Percentiles rank a stretch among this genome's conserved stretches.
phyloP scores from a whole-genome alignment of 345 rosid species.

The Camelina laxa region DNA sequence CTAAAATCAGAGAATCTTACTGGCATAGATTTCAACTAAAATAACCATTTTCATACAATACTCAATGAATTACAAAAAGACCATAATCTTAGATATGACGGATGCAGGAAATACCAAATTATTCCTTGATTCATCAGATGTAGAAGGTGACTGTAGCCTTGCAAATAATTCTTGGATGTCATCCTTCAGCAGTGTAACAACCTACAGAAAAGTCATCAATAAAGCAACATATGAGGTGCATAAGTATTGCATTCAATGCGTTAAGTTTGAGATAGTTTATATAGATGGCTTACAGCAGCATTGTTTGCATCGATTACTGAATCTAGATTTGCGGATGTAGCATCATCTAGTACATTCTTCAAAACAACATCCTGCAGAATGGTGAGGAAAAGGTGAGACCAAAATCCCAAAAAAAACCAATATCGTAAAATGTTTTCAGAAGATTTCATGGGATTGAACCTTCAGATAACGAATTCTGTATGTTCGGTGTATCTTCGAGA shows the following conservation, averaged over 20 bases:
- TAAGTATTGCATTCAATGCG: slow-evolving; percentile 17
- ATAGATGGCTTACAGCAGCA: slow-evolving; percentile 65
- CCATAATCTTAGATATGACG: slow-evolving; percentile 4
- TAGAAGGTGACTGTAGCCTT: slow-evolving; percentile 63
- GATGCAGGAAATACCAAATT: slow-evolving; percentile 64
- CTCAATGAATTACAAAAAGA: slow-evolving; percentile 1
- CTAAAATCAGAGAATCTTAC: neutral
- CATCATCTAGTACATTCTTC: slow-evolving; percentile 79
- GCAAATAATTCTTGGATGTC: slow-evolving; percentile 89
- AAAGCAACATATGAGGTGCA: slow-evolving; percentile 14
- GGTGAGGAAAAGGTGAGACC: slow-evolving; percentile 19
- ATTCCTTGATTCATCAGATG: slow-evolving; percentile 74
- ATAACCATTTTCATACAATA: slow-evolving; percentile 6
- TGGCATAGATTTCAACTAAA: slow-evolving; percentile 17
- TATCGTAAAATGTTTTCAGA: slow-evolving; percentile 12
- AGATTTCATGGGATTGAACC: slow-evolving; percentile 52
- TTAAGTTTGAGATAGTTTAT: slow-evolving; percentile 9
- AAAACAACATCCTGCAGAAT: slow-evolving; percentile 80
- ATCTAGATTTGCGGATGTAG: slow-evolving; percentile 64
- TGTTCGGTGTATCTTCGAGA: slow-evolving; percentile 87
- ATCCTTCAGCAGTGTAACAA: slow-evolving; percentile 78
- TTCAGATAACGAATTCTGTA: slow-evolving; percentile 88
- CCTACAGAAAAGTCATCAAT: slow-evolving; percentile 52
- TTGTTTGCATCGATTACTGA: slow-evolving; percentile 75
- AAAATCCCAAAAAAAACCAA: slow-evolving; percentile 5